Conservation (phyloP, 257 asterid species). For the Gardenia jasminoides region DNA sequence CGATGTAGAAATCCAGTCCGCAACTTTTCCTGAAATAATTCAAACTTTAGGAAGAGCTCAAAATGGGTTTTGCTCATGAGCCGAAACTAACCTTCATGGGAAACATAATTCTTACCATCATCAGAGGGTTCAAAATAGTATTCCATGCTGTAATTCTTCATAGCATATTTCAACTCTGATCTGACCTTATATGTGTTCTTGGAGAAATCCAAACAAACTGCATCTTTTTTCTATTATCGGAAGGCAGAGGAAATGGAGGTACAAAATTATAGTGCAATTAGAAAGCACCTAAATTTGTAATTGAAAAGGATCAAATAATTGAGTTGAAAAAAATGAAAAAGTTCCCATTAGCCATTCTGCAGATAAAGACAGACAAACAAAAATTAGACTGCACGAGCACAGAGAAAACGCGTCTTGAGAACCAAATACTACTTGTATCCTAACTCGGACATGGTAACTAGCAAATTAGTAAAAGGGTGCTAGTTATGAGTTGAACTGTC, state of each 20-base stretch:
- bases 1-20: slow-evolving; percentile 64
- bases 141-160: slow-evolving; percentile 79
- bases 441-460: neutral
- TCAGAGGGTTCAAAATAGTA: slow-evolving; percentile 52
- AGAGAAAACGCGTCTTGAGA: neutral
- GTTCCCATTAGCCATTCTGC: neutral
- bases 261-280: neutral
- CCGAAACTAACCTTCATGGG: slow-evolving; percentile 20
- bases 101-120: slow-evolving; percentile 42
- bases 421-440: neutral
- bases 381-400: neutral
- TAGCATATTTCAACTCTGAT: slow-evolving; percentile 71
- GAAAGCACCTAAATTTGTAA: neutral
- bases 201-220: slow-evolving; percentile 44
- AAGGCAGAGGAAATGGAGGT: slow-evolving; percentile 16
- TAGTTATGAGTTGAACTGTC: too few relatives aligned
- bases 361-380: too few relatives aligned
- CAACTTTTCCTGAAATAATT: slow-evolving; percentile 48
- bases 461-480: too few relatives aligned
- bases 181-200: slow-evolving; percentile 71
- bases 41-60: slow-evolving; percentile 20
- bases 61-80: neutral
- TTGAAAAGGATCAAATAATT: neutral
- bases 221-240: slow-evolving; percentile 61
- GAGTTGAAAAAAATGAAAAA: too few relatives aligned